These are phyloP conservation scores for Pseudonitzschia multistriata DNA, from an alignment of 108 stramenopile genomes.

Conservation along the genomic window DNA sequence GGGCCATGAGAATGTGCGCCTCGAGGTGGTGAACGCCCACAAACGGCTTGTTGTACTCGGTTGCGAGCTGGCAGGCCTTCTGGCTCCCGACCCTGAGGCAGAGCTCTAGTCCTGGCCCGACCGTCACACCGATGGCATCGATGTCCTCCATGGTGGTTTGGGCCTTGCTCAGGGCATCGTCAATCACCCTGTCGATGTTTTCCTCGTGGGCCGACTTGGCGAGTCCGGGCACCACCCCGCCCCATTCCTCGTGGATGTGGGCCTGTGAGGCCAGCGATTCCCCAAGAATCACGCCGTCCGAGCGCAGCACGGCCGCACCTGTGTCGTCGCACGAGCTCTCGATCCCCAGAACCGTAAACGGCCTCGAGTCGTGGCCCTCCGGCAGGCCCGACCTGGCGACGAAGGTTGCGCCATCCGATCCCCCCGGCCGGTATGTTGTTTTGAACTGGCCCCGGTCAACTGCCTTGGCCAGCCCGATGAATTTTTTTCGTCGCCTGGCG, in stretches of 20 bases:
- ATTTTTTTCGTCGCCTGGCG: conserved; percentile 54
- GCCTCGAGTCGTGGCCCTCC: conserved; percentile 17
- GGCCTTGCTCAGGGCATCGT: conserved; percentile 73
- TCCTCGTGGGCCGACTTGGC: conserved; percentile 86
- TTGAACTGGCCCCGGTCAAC: conserved; percentile 80
- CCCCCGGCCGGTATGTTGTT: conserved; percentile 67
- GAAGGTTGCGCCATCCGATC: conserved; percentile 49
- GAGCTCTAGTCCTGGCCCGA: conserved; percentile 96
- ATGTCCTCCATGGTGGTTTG: conserved; percentile 76
- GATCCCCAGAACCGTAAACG: conserved; percentile 91
- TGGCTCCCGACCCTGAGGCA: conserved; percentile 94
- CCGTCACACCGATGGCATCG: conserved; percentile 97
- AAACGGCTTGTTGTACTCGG: conserved; percentile 83
- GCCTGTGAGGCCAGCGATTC: conserved; percentile 91
- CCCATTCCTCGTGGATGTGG: conserved; percentile 93
- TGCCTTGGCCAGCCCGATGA: conserved; percentile 82
- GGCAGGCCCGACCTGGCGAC: conserved; percentile 73
- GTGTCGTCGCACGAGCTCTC: conserved; percentile 97
- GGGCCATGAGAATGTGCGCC: conserved; percentile 94
- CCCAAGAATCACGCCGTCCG: conserved; percentile 91
- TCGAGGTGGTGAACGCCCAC: conserved; percentile 96
- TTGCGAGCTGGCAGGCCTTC: conserved; percentile 79
- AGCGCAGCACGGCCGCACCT: conserved; percentile 89
- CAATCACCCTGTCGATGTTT: conserved; percentile 83
- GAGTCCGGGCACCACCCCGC: conserved; percentile 93